Base-by-base conservation (phyloP, 1,139 yeast genomes). In the Zhuliangozyma parablackwelliae region DNA sequence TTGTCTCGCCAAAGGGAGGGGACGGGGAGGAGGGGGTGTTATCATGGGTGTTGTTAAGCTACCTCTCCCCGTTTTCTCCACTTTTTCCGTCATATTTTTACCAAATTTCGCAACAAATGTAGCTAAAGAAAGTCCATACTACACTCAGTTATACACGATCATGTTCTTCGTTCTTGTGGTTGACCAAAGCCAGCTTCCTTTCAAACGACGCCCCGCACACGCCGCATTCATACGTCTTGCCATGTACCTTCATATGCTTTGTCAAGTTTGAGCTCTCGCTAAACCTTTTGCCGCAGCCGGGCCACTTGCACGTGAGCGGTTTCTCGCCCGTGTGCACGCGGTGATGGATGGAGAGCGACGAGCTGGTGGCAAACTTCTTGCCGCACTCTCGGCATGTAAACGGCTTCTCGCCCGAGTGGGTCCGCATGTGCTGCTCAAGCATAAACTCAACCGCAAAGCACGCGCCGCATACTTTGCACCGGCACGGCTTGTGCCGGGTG, bases 191-290 rank as follows among this genome's bases (percentile, higher is more conserved):
- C 5, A 61, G 52, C 44, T 69, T 69, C 43, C 62, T 65, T 28
- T 72, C 73, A 48, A 80, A 82, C 40, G 73, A 69, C 45, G 62
- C 65, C 8, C 72, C 63, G 53, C 89, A 82, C 10, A 49, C 46
- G 2, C 59, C 65, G 54, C 89, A 82, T 37, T 63, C 67, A 53
- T 57, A 76, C 27, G 59, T 56, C 43, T 79, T 70, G 30, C 62
- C 59, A 54, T 84, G 94, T 2, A 75, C 76, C 51, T 77, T 83
- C 81, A 87, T 76, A 57, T 92, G 98, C 53, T 92, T 92, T 21
- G 88, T 82, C 49, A 90, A 66, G 54, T 92, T 90, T 11, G 95
- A 84, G 32, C 92, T 80, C 56, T 92, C 97, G 42, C 94, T 82
- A 53, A 92, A 92, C 37, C 88, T 64, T 57, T 87, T 88, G 21